phyloP scores from a whole-genome alignment of 2,329 filamentous ascomycete species.

The Pseudomassariella vexata region DNA sequence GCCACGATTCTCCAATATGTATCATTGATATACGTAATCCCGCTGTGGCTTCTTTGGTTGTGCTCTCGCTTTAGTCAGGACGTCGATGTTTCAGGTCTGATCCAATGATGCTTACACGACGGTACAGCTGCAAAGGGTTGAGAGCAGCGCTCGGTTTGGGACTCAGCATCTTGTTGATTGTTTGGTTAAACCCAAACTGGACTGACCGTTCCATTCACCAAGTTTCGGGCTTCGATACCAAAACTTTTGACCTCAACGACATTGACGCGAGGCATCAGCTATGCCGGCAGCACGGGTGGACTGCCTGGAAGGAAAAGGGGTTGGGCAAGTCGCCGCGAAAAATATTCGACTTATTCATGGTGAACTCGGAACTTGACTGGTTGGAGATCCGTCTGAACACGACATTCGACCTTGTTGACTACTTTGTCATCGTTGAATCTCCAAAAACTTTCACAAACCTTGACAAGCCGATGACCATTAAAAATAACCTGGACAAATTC shows the following conservation, averaged over 20 bases:
- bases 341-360: slow-evolving; percentile 56
- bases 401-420: slow-evolving; percentile 53
- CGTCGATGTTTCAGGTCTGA: too few species aligned
- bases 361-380: slow-evolving; percentile 60
- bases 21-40: too few species aligned
- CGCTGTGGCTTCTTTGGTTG: too few species aligned
- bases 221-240: slow-evolving; percentile 16
- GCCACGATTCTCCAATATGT: too few species aligned
- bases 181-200: slow-evolving; percentile 24
- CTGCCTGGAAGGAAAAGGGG: slow-evolving; percentile 19
- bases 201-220: slow-evolving; percentile 20
- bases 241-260: slow-evolving; percentile 14
- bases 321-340: slow-evolving; percentile 31
- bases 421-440: slow-evolving; percentile 59
- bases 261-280: slow-evolving; percentile 14
- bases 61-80: too few species aligned
- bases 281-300: slow-evolving; percentile 33
- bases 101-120: too few species aligned
- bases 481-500: slow-evolving; percentile 47
- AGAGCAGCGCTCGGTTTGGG: slow-evolving; percentile 9
- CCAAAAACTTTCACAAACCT: slow-evolving; percentile 51
- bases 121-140: too few species aligned
- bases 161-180: slow-evolving; percentile 13
- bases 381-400: slow-evolving; percentile 58
- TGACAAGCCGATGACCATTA: slow-evolving; percentile 47